These are phyloP conservation scores for Austroboletus eburneus DNA, from an alignment of 768 basidiomycete species.

Conservation along the genomic window DNA sequence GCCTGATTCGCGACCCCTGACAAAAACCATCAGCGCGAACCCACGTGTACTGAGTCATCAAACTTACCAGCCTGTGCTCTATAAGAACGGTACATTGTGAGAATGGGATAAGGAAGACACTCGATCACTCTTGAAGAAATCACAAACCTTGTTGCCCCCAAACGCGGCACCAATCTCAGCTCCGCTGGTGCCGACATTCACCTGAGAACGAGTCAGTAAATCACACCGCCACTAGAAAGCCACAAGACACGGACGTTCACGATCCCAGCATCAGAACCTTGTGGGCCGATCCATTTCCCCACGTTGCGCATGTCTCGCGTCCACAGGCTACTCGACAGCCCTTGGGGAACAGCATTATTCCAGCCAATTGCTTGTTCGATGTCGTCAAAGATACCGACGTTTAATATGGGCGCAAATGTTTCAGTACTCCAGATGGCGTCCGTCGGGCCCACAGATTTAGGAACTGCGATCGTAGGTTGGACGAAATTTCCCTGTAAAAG, in stretches of 20 bases:
- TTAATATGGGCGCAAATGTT: constrained; percentile 86
- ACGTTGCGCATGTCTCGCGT: constrained; percentile 79
- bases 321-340: constrained; percentile 90
- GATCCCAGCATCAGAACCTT: constrained; percentile 87
- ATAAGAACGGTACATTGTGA: constrained; percentile 13
- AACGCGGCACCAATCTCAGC: constrained; percentile 85
- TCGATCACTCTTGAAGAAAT: constrained; percentile 10
- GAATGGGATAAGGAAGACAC: constrained; percentile 9
- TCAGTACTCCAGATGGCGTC: constrained; percentile 72
- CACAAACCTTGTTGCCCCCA: constrained; percentile 83
- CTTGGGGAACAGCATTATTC: constrained; percentile 90
- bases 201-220: constrained; percentile 30
- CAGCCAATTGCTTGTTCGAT: constrained; percentile 82
- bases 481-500: constrained; percentile 81
- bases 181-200: constrained; percentile 66
- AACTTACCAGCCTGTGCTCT: constrained; percentile 82
- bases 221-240: neutral
- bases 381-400: constrained; percentile 81
- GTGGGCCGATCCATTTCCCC: constrained; percentile 89
- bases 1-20: constrained; percentile 91
- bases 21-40: constrained; percentile 19
- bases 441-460: constrained; percentile 48
- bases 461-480: constrained; percentile 78
- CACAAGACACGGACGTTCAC: constrained; percentile 63
- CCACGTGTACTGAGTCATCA: constrained; percentile 5